Percentiles rank a stretch among this genome's conserved stretches.
Conservation (phyloP, 495 filamentous ascomycete genomes). For the Talaromyces proteolyticus region DNA sequence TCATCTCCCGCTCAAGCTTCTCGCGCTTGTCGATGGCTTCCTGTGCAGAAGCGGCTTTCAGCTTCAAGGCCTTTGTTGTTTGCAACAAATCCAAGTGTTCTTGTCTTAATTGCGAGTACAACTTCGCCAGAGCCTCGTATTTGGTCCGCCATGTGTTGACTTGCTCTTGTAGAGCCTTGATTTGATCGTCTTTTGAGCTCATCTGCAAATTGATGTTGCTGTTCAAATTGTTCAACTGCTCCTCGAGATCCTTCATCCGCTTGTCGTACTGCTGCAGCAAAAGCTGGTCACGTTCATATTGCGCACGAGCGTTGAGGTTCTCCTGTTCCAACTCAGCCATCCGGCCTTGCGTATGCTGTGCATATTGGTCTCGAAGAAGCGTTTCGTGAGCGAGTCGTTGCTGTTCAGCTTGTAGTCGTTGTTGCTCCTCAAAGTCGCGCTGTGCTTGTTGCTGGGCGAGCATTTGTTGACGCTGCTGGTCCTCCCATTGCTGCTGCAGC, state of each 20-base stretch:
- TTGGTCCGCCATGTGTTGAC: slow-evolving; percentile 96
- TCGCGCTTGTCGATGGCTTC: slow-evolving; percentile 94
- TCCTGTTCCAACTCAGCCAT: slow-evolving; percentile 92
- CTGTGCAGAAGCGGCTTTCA: slow-evolving; percentile 93
- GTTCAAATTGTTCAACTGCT: slow-evolving; percentile 76
- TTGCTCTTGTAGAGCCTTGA: slow-evolving; percentile 85
- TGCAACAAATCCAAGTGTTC: slow-evolving; percentile 93
- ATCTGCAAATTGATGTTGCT: slow-evolving; percentile 80
- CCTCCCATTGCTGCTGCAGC: slow-evolving; percentile 74
- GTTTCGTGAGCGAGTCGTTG: slow-evolving; percentile 88
- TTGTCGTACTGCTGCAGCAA: slow-evolving; percentile 96
- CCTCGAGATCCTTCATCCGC: slow-evolving; percentile 86
- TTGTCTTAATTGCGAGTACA: slow-evolving; percentile 91
- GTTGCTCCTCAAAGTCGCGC: slow-evolving; percentile 91
- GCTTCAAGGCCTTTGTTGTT: slow-evolving; percentile 91
- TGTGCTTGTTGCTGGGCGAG: slow-evolving; percentile 77
- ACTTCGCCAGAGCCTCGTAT: slow-evolving; percentile 92
- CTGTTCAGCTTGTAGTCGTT: slow-evolving; percentile 80
- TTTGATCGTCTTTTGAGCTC: slow-evolving; percentile 88
- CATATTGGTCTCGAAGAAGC: slow-evolving; percentile 76
- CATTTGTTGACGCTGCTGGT: slow-evolving; percentile 72
- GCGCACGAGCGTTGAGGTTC: slow-evolving; percentile 87
- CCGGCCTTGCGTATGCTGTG: slow-evolving; percentile 87
- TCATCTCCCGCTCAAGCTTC: slow-evolving; percentile 93
- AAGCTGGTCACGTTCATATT: slow-evolving; percentile 94